Conservation (phyloP, 148 eudicot genomes). For the Silene latifolia region DNA sequence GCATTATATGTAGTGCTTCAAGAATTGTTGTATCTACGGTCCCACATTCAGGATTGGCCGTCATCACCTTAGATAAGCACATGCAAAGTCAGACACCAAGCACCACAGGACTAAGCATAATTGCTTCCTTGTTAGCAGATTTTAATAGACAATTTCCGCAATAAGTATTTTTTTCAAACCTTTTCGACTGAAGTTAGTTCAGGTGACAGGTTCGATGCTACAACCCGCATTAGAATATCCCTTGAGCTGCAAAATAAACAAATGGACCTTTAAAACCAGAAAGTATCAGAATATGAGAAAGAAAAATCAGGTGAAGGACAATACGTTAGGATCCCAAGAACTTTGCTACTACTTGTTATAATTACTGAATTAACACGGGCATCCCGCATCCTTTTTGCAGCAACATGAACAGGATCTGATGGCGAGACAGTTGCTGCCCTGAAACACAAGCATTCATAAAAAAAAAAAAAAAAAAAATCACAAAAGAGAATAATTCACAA, state of each 20-base stretch:
- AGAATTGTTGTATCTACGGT: slow-evolving; percentile 79
- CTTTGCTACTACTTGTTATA: slow-evolving; percentile 52
- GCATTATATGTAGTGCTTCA: slow-evolving; percentile 93
- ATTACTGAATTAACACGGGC: slow-evolving; percentile 66
- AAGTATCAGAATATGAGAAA: slow-evolving; percentile 2
- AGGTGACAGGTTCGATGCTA: slow-evolving; percentile 84
- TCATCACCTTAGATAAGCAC: slow-evolving; percentile 72
- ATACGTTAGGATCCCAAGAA: slow-evolving; percentile 92
- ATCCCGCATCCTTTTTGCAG: slow-evolving; percentile 88
- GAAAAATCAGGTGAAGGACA: slow-evolving; percentile 14
- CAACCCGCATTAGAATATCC: slow-evolving; percentile 92
- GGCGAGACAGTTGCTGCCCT: slow-evolving; percentile 72
- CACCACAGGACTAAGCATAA: neutral
- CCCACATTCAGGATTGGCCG: slow-evolving; percentile 81
- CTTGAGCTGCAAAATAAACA: slow-evolving; percentile 55
- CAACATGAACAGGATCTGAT: slow-evolving; percentile 77
- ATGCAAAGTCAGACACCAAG: slow-evolving; percentile 16
- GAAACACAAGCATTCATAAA: slow-evolving; percentile 19
- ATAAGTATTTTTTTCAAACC: slow-evolving; percentile 37
- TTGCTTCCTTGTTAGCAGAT: neutral
- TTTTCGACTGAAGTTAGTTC: slow-evolving; percentile 80
- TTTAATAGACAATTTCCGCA: neutral
- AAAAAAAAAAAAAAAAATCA: neutral
- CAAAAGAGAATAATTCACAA: slow-evolving; percentile 16
- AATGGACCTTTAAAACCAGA: slow-evolving; percentile 7